These are phyloP conservation scores for Rhynchosporium graminicola DNA, from an alignment of 2,329 filamentous ascomycete genomes.

Conservation along the genomic window DNA sequence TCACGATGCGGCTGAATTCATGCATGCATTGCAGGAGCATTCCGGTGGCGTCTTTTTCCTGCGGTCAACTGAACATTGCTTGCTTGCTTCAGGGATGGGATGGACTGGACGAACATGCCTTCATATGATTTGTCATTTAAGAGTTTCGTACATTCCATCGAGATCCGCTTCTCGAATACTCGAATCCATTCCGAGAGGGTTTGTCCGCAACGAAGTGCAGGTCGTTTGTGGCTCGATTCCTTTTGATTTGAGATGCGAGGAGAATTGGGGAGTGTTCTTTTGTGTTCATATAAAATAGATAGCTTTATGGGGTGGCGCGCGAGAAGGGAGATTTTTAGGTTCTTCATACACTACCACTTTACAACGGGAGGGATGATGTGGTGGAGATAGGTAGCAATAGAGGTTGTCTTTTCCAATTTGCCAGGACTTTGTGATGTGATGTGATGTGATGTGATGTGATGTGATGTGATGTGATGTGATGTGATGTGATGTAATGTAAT, in stretches of 20 bases:
- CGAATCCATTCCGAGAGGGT: not conserved
- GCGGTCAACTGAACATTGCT: not conserved
- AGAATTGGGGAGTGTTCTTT: constrained; percentile 3
- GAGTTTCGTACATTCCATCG: too few relatives aligned
- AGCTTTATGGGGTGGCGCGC: constrained; percentile 10
- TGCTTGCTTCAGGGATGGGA: too few relatives aligned
- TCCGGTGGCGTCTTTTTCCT: constrained; percentile 35
- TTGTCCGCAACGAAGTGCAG: constrained; percentile 41
- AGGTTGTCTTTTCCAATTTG: not conserved
- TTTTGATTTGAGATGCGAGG: not conserved
- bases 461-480: too few relatives aligned
- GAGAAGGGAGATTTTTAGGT: not conserved
- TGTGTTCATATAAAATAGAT: constrained; percentile 31
- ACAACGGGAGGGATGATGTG: not conserved
- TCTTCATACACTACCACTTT: too few relatives aligned
- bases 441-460: not conserved
- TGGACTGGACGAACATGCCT: too few relatives aligned
- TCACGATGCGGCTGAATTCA: constrained; percentile 20
- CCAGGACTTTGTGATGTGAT: not conserved
- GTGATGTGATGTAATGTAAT: too few relatives aligned
- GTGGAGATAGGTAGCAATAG: constrained; percentile 8
- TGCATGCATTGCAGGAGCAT: constrained; percentile 31
- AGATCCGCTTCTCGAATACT: not conserved
- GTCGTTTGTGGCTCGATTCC: constrained; percentile 34
- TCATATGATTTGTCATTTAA: too few relatives aligned